Evolutionary conservation across 495 filamentous ascomycete genomes (phyloP), one percentile per base, ranked within the genome.

Genomic region (Aspergillus olivimuriae): DNA sequence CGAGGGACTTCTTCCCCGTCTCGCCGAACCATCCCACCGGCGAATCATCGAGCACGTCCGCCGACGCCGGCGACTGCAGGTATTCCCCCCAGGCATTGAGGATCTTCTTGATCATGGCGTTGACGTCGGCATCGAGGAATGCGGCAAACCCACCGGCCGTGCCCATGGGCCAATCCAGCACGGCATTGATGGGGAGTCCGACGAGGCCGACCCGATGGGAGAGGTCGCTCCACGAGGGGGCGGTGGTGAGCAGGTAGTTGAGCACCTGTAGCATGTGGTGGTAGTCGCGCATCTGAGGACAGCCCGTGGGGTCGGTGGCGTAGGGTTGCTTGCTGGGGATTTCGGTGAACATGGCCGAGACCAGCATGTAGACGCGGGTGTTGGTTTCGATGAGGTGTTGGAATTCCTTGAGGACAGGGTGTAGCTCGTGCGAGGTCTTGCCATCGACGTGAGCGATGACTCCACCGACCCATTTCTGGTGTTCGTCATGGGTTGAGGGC

Each of bases 141-240:
- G 76, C 76, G 0, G 80, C 79, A 44, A 78, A 77, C 0, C 84
- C 84, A 38, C 72, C 77, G 0, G 75, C 69, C 0, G 84, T 88
- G 9, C 76, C 80, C 80, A 86, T 86, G 4, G 80, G 80, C 68
- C 83, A 87, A 54, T 86, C 81, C 11, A 88, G 74, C 17, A 87
- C 69, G 3, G 81, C 82, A 37, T 73, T 75, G 58, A 87, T 77
- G 2, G 84, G 84, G 1, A 84, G 63, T 0, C 84, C 83, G 18
- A 86, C 78, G 51, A 86, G 70, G 5, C 79, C 80, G 0, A 79
- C 74, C 0, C 73, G 64, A 33, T 71, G 56, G 2, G 66, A 53
- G 19, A 60, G 52, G 37, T 72, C 73, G 18, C 65, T 79, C 79
- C 77, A 85, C 40, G 77, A 67, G 1, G 84, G 83, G 0, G 78